phyloP scores from a whole-genome alignment of 1,284 basidiomycete species.

The Melanopsichium pennsylvanicum region DNA sequence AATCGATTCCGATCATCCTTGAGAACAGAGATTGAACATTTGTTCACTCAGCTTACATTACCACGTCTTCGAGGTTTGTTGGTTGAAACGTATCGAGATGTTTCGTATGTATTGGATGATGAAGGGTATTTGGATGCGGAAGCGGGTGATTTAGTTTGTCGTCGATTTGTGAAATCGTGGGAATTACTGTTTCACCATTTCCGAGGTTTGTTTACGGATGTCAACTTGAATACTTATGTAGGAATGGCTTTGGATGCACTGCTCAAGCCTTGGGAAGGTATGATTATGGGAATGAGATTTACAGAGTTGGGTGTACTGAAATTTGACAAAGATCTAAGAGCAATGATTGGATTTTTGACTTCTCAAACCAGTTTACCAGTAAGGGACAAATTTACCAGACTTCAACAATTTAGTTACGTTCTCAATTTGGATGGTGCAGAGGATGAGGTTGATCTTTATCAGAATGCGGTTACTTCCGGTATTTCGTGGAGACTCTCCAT shows the following conservation, averaged over 20 bases:
- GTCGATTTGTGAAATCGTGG: slow-evolving; percentile 86
- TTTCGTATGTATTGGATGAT: slow-evolving; percentile 83
- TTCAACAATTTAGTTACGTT: slow-evolving; percentile 92
- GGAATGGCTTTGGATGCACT: slow-evolving; percentile 83
- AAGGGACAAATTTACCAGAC: slow-evolving; percentile 85
- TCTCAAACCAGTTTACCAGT: slow-evolving; percentile 82
- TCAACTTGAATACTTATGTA: slow-evolving; percentile 86
- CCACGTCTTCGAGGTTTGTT: slow-evolving; percentile 84
- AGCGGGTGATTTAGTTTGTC: slow-evolving; percentile 82
- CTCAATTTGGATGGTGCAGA: slow-evolving; percentile 89
- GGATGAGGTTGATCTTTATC: slow-evolving; percentile 72
- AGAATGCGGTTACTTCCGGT: slow-evolving; percentile 45
- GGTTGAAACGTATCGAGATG: slow-evolving; percentile 85
- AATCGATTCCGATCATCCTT: slow-evolving; percentile 28
- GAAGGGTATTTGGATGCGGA: slow-evolving; percentile 83
- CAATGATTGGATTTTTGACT: slow-evolving; percentile 81
- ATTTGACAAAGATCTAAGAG: slow-evolving; percentile 90
- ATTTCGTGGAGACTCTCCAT: slow-evolving; percentile 57
- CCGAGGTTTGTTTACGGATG: slow-evolving; percentile 83
- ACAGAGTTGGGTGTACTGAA: slow-evolving; percentile 97
- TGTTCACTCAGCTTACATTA: slow-evolving; percentile 90
- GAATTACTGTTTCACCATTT: slow-evolving; percentile 73
- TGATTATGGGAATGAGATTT: slow-evolving; percentile 80
- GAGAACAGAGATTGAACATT: slow-evolving; percentile 85
- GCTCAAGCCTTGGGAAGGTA: slow-evolving; percentile 91